Evolutionary conservation across 208 protist genomes (phyloP).

Genomic region (Balamuthia mandrillaris): DNA sequence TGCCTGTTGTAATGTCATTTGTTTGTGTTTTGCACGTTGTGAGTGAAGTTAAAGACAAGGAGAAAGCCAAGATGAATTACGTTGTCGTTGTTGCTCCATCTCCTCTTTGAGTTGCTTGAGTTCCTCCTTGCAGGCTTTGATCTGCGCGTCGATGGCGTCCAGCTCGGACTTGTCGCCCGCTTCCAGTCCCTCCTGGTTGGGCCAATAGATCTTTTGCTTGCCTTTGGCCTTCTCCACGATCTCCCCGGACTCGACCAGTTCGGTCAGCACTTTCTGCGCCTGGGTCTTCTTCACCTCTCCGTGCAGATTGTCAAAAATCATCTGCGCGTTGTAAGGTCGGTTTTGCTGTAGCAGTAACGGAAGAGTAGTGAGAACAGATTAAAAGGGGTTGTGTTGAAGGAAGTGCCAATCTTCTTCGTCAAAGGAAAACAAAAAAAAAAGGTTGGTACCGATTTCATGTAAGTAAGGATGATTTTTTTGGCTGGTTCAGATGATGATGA

Average conservation of each 20-base stretch:
- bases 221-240: conserved; percentile 26
- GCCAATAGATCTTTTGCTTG: conserved; percentile 39
- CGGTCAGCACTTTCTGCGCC: background rate
- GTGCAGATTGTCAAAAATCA: conserved; percentile 17
- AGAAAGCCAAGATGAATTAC: too few relatives aligned
- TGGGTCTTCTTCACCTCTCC: conserved; percentile 22
- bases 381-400: background rate
- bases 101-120: background rate
- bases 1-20: background rate
- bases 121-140: background rate
- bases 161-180: background rate
- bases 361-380: background rate
- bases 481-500: too few relatives aligned
- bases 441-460: background rate
- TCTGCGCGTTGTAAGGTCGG: conserved; percentile 21
- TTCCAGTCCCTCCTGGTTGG: conserved; percentile 1
- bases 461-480: conserved; percentile 18
- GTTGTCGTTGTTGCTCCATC: background rate
- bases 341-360: too few relatives aligned
- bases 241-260: background rate
- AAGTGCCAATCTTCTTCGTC: background rate
- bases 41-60: too few relatives aligned
- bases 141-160: conserved; percentile 7
- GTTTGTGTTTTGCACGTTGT: too few relatives aligned
- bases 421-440: background rate